phyloP scores from a whole-genome alignment of 73 alveolate genomes.

The Tetrahymena thermophila region DNA sequence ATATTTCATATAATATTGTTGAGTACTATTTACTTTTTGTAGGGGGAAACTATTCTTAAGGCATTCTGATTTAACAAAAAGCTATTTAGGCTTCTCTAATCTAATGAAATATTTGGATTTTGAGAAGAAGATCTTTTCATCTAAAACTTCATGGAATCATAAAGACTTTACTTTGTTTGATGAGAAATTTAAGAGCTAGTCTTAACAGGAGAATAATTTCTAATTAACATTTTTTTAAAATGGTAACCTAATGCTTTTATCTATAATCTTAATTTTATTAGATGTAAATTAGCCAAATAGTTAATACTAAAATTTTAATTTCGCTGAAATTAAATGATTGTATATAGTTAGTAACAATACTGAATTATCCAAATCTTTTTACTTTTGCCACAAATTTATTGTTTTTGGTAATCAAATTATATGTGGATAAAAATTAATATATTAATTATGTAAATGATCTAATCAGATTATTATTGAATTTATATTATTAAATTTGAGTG shows the following conservation, averaged over 20 bases:
- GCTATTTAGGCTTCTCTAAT: background rate
- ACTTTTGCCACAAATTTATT: background rate
- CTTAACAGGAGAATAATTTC: background rate
- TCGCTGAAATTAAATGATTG: background rate
- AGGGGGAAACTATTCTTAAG: background rate
- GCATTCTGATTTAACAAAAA: background rate
- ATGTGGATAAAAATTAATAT: background rate
- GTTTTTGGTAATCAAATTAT: background rate
- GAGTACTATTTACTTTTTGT: background rate
- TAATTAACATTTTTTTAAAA: background rate
- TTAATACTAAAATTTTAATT: background rate
- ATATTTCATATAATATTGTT: background rate
- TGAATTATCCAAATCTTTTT: background rate
- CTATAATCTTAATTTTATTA: too few species aligned
- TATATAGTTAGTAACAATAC: background rate
- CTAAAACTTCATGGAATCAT: background rate
- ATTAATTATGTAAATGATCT: background rate
- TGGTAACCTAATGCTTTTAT: background rate
- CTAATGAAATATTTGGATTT: background rate
- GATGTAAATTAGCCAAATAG: background rate
- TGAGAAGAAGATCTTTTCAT: background rate
- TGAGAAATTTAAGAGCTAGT: background rate
- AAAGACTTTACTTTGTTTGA: background rate
- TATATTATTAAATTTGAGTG: background rate
- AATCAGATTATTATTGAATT: background rate